phyloP scores from a whole-genome alignment of 2,329 filamentous ascomycete species.

The Ophiostoma sp. region DNA sequence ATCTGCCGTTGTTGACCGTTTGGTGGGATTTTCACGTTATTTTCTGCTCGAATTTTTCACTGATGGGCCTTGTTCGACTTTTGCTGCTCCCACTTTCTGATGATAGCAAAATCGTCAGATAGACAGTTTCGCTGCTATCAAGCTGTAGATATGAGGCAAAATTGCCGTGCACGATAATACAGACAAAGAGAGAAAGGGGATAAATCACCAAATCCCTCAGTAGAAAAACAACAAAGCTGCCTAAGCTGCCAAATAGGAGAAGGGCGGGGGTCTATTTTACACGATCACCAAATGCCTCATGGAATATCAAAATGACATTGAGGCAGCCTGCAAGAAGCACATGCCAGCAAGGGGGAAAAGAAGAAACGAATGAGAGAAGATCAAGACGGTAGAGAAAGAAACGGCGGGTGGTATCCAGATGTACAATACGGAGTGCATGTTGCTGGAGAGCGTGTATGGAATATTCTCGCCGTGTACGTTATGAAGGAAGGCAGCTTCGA shows the following conservation, averaged over 20 bases:
- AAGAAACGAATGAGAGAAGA: not conserved
- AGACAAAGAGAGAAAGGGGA: not conserved
- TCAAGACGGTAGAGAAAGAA: not conserved
- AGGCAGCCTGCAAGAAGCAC: not conserved
- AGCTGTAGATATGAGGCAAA: not conserved
- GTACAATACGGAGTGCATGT: not conserved
- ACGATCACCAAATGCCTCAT: slow-evolving; percentile 17
- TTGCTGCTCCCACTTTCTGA: slow-evolving; percentile 5
- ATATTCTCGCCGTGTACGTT: not conserved
- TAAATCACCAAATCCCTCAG: not conserved
- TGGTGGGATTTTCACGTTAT: not conserved
- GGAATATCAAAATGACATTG: not conserved
- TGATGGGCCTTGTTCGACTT: slow-evolving; percentile 10
- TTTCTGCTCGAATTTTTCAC: not conserved
- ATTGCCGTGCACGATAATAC: not conserved
- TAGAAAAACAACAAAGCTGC: not conserved
- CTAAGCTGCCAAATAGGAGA: not conserved
- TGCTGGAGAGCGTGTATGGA: not conserved
- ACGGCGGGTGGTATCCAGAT: not conserved
- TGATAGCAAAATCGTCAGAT: not conserved
- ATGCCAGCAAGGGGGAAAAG: not conserved
- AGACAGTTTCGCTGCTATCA: not conserved
- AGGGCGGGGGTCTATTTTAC: not conserved
- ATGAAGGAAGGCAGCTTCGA: not conserved
- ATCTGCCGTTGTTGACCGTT: slow-evolving; percentile 12